Evolutionary conservation across 2,329 filamentous ascomycete species (phyloP).

Genomic region (Aureobasidium leucospermi): DNA sequence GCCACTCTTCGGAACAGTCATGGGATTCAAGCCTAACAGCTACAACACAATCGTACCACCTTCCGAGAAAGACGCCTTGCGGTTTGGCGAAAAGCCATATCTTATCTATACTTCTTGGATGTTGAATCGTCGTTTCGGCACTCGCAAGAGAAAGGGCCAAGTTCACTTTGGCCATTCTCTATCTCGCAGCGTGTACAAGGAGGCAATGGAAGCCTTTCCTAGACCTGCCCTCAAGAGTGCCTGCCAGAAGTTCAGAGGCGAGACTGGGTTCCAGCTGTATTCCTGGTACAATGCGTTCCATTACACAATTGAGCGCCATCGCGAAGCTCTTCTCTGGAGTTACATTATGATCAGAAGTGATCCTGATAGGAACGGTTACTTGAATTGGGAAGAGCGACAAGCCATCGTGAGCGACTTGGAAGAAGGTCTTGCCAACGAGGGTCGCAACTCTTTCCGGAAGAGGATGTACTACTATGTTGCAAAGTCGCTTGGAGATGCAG

Average conservation of each 20-base stretch:
- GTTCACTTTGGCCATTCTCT: constrained; percentile 38
- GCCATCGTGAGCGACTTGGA: constrained; percentile 31
- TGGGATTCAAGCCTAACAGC: constrained; percentile 37
- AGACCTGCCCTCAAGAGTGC: constrained; percentile 33
- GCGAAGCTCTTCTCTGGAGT: constrained; percentile 38
- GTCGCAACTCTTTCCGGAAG: constrained; percentile 26
- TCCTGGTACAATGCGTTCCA: constrained; percentile 39
- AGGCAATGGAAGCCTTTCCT: constrained; percentile 37
- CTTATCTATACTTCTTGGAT: constrained; percentile 40
- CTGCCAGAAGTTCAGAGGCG: constrained; percentile 37
- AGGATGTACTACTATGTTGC: constrained; percentile 35
- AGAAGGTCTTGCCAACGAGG: constrained; percentile 30
- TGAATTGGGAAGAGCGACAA: constrained; percentile 34
- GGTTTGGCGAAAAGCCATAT: constrained; percentile 40
- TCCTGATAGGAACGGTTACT: constrained; percentile 32
- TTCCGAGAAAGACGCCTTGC: constrained; percentile 25
- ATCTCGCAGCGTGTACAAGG: constrained; percentile 32
- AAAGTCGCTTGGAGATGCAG: constrained; percentile 30
- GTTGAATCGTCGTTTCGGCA: constrained; percentile 38
- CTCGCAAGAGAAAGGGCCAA: constrained; percentile 37
- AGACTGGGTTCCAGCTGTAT: constrained; percentile 37
- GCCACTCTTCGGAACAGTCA: constrained; percentile 36
- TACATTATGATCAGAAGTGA: constrained; percentile 37
- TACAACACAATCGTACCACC: constrained; percentile 35
- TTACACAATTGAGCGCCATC: constrained; percentile 38